phyloP scores from a whole-genome alignment of 306 rosid genomes.

The Castanea mollissima region DNA sequence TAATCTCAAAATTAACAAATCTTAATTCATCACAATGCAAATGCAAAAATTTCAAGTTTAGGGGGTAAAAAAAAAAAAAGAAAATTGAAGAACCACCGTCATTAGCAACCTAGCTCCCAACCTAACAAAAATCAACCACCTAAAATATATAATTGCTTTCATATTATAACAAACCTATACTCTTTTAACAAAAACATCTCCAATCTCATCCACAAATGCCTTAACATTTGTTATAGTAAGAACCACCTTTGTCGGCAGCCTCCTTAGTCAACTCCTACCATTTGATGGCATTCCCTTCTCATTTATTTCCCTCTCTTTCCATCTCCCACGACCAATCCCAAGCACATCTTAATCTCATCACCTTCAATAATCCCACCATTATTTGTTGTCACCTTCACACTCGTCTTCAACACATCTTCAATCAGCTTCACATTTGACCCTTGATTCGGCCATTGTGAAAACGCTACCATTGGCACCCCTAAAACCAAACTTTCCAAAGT shows the following conservation, averaged over 20 bases:
- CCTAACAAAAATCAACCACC: no score
- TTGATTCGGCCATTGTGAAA: no score
- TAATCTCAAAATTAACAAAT: neutral
- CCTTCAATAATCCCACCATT: neutral
- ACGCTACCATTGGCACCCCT: no score
- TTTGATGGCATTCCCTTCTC: conserved; percentile 19
- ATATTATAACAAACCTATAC: no score
- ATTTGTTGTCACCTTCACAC: neutral
- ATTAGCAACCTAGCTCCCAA: no score
- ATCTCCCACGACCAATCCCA: conserved; percentile 11
- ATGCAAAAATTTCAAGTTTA: conserved; percentile 11
- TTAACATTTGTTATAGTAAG: conserved; percentile 14
- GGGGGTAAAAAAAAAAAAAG: no score
- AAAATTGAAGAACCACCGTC: no score
- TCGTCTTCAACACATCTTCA: neutral
- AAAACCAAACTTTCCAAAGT: conserved; percentile 6
- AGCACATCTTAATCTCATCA: conserved; percentile 15
- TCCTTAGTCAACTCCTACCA: conserved; percentile 25
- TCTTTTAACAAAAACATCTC: no score
- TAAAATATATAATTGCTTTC: no score
- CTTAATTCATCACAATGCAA: neutral
- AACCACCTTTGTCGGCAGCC: conserved; percentile 18
- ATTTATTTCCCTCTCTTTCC: conserved; percentile 16
- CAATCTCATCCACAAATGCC: conserved; percentile 11
- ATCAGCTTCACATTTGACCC: conserved; percentile 9